Evolutionary conservation across 805 yeast genomes (phyloP).

Genomic region (Jamesozyma gamospora): DNA sequence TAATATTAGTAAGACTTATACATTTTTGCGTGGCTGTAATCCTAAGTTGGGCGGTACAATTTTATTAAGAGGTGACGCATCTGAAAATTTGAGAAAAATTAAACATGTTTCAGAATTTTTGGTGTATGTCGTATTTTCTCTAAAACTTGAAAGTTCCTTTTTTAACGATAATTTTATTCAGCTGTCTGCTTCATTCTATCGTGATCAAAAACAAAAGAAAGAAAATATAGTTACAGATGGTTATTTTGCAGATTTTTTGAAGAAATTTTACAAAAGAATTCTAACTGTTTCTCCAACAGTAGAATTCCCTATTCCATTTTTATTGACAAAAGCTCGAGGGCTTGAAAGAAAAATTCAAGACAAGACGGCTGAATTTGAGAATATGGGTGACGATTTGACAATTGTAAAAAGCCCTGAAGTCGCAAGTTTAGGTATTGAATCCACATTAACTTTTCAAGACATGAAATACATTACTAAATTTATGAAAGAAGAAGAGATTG

Average conservation of each 20-base stretch:
- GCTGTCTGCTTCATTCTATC: slow-evolving; percentile 33
- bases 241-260: slow-evolving; percentile 32
- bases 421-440: slow-evolving; percentile 16
- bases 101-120: slow-evolving; percentile 75
- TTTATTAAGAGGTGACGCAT: slow-evolving; percentile 71
- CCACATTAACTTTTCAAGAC: slow-evolving; percentile 28
- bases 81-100: slow-evolving; percentile 49
- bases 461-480: slow-evolving; percentile 25
- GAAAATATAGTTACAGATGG: slow-evolving; percentile 16
- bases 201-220: slow-evolving; percentile 11
- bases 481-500: slow-evolving; percentile 26
- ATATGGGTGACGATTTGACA: slow-evolving; percentile 18
- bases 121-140: slow-evolving; percentile 67
- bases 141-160: slow-evolving; percentile 67
- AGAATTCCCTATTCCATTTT: slow-evolving; percentile 57
- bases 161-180: slow-evolving; percentile 61
- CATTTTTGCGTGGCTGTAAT: slow-evolving; percentile 73
- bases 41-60: slow-evolving; percentile 71
- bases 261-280: slow-evolving; percentile 38
- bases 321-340: slow-evolving; percentile 44
- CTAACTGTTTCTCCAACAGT: slow-evolving; percentile 84
- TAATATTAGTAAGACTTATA: slow-evolving; percentile 53
- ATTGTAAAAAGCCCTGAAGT: slow-evolving; percentile 9
- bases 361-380: slow-evolving; percentile 18
- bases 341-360: slow-evolving; percentile 35